These are phyloP conservation scores for Pluteus cervinus DNA, from an alignment of 768 basidiomycete species.

Conservation along the genomic window DNA sequence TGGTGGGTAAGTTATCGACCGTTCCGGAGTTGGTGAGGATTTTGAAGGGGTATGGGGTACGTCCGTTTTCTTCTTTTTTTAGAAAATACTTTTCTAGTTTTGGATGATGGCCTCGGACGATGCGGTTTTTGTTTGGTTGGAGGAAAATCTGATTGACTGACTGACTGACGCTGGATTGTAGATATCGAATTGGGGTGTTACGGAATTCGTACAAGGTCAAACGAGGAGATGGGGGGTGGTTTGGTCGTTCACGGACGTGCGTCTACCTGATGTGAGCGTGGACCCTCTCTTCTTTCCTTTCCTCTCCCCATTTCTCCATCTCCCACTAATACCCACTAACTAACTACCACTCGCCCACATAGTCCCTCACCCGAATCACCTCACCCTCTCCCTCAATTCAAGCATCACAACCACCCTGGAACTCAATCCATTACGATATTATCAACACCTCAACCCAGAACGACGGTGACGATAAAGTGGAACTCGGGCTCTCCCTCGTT, in stretches of 20 bases:
- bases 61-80: no score
- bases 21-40: background rate
- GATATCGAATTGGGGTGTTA: constrained; percentile 85
- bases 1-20: constrained; percentile 33
- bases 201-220: constrained; percentile 79
- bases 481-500: constrained; percentile 27
- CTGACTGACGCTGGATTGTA: constrained; percentile 20
- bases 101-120: no score
- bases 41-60: no score
- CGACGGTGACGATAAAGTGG: constrained; percentile 17
- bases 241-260: constrained; percentile 68
- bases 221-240: constrained; percentile 91
- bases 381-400: constrained; percentile 36
- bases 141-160: no score
- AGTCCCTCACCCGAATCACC: constrained; percentile 29
- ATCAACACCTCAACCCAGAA: constrained; percentile 6
- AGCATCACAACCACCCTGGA: constrained; percentile 50
- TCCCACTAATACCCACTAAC: background rate
- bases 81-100: no score
- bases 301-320: background rate
- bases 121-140: no score
- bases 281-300: background rate
- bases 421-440: constrained; percentile 43
- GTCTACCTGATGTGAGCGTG: constrained; percentile 71
- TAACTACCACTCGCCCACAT: background rate